Evolutionary conservation across 2,329 filamentous ascomycete genomes (phyloP), one percentile per base, ranked within the genome.

Genomic region (Trichoderma sp.): DNA sequence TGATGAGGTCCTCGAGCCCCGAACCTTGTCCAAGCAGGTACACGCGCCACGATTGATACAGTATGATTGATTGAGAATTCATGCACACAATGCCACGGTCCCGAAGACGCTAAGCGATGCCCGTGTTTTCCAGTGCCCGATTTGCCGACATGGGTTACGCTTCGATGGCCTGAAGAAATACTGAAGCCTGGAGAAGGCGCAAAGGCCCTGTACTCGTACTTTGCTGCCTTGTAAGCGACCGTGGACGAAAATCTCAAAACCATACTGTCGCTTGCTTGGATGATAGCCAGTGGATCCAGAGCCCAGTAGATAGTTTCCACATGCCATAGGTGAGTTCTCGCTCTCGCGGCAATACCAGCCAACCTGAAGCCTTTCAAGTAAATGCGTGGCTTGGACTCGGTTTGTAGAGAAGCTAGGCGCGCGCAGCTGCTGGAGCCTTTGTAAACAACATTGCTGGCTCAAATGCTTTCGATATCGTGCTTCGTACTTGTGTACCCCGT

Each of bases 31-130:
- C 13, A 14, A 43, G 39, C 46, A 24, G 28, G 51, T 26, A 30
- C 21, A 52, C 21, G 37, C 24, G 52, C 49, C 46, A 63, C 46
- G 59, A 49, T 37, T 66, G 63, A 66, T 66, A 63, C 46, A n/a
- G n/a, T n/a, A n/a, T n/a, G 59, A 49, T 37, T 66, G 63, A 66
- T 66, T 46, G 60, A 39, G 28, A 49, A 24, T n/a, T 56, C 61
- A 56, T 34, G 52, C 52, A 66, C 34, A 58, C 26, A 30, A 66
- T 34, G 52, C 52, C 26, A 66, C n/a, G 39, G 8, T n/a, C 37
- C 13, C 34, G 37, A 16, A 16, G 21, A 18, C 14, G 5, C 30
- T 26, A 16, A 16, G 26, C 18, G 39, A 49, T 24, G 32, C 63
- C 63, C 52, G 24, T 58, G 63, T 18, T 26, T 10, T 21, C 30